Conservation (phyloP, 2,329 filamentous ascomycete species). For the Alternaria postmessia region DNA sequence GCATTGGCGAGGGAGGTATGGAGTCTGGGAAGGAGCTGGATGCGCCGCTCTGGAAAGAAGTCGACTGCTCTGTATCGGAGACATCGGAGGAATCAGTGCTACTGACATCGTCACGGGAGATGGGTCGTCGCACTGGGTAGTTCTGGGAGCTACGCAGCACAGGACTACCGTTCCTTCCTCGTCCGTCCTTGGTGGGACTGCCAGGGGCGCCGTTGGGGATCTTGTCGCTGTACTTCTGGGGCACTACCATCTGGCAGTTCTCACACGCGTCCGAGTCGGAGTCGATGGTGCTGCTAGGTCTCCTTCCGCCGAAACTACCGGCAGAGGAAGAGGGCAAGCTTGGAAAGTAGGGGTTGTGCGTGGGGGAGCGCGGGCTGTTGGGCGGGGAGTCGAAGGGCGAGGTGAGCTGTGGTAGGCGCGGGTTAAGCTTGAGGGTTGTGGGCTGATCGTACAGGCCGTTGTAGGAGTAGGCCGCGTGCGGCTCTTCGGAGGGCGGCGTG, state of each 20-base stretch:
- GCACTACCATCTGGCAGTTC: slow-evolving; percentile 65
- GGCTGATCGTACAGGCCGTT: slow-evolving; percentile 48
- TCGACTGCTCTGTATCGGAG: slow-evolving; percentile 50
- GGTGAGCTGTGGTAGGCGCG: slow-evolving; percentile 43
- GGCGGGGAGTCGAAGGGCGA: slow-evolving; percentile 54
- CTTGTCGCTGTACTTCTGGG: slow-evolving; percentile 62
- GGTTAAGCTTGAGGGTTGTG: slow-evolving; percentile 41
- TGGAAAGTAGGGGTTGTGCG: slow-evolving; percentile 61
- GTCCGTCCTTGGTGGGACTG: slow-evolving; percentile 58
- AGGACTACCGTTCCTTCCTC: slow-evolving; percentile 61
- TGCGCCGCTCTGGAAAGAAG: slow-evolving; percentile 44
- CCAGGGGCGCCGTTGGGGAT: slow-evolving; percentile 63
- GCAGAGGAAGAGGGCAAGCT: slow-evolving; percentile 43
- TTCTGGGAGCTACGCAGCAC: slow-evolving; percentile 64
- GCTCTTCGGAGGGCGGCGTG: slow-evolving; percentile 52
- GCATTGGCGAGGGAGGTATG: slow-evolving; percentile 53
- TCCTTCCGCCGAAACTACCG: slow-evolving; percentile 41
- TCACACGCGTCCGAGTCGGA: slow-evolving; percentile 64
- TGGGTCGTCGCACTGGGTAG: slow-evolving; percentile 59
- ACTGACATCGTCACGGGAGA: slow-evolving; percentile 38
- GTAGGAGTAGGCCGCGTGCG: slow-evolving; percentile 42
- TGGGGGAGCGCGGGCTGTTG: slow-evolving; percentile 51
- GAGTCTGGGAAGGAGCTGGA: slow-evolving; percentile 44
- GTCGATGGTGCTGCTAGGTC: slow-evolving; percentile 50
- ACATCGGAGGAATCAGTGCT: slow-evolving; percentile 48